phyloP scores from a whole-genome alignment of 176 grass and related monocot genomes.

The Bromus sterilis region DNA sequence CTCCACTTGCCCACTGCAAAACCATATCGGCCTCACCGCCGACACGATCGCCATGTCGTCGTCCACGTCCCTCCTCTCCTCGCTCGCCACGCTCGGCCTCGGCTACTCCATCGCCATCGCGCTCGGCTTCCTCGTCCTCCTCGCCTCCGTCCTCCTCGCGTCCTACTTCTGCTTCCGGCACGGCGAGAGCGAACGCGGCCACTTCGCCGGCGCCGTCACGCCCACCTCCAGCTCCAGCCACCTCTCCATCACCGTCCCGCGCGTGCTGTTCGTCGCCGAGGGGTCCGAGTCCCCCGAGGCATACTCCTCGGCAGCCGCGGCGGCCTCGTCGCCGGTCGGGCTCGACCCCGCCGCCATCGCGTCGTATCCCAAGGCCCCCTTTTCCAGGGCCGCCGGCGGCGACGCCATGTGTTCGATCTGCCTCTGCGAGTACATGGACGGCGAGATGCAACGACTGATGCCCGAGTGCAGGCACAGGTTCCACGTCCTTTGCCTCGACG shows the following conservation, averaged over 20 bases:
- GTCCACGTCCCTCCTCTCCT: conserved; percentile 25
- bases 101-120: conserved; percentile 63
- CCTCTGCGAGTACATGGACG: conserved; percentile 78
- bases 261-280: conserved; percentile 77
- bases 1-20: background rate
- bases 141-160: conserved; percentile 36
- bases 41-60: conserved; percentile 1
- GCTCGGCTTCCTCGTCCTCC: conserved; percentile 49
- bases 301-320: conserved; percentile 23
- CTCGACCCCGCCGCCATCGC: conserved; percentile 56
- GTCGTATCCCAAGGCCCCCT: conserved; percentile 62
- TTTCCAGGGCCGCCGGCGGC: conserved; percentile 16
- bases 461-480: conserved; percentile 79
- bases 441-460: conserved; percentile 72
- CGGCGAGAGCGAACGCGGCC: background rate
- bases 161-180: conserved; percentile 36
- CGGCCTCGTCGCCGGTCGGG: conserved; percentile 24
- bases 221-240: conserved; percentile 31
- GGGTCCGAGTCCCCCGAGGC: conserved; percentile 46
- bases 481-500: conserved; percentile 65
- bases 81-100: conserved; percentile 44
- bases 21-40: background rate
- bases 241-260: conserved; percentile 46
- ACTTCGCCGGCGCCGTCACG: background rate
- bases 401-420: conserved; percentile 69